A percentile compares a stretch with the other conserved stretches of the same genome.
These are phyloP conservation scores for Lophium mytilinum DNA, from an alignment of 495 filamentous ascomycete species.

Conservation along the genomic window DNA sequence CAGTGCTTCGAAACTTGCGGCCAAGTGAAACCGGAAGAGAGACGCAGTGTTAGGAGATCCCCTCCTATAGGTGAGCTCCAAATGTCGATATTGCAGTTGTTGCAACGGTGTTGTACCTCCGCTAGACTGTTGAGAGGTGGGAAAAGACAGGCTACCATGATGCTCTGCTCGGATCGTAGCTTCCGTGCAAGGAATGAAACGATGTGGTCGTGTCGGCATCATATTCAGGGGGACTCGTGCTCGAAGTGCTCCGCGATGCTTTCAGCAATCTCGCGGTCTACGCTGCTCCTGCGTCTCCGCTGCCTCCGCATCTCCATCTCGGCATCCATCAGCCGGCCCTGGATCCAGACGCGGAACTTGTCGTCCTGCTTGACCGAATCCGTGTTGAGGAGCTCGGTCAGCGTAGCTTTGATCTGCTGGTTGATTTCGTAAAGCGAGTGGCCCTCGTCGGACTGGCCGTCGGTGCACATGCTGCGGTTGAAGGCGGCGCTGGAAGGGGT, in stretches of 20 bases:
- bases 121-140: neutral
- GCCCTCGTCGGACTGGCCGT: constrained; percentile 32
- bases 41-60: no score
- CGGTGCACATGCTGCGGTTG: neutral
- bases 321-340: constrained; percentile 54
- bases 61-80: neutral
- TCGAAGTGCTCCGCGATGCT: constrained; percentile 19
- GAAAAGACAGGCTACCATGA: neutral
- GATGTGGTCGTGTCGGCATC: neutral
- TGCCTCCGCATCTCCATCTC: constrained; percentile 47
- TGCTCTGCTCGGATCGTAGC: no score
- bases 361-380: constrained; percentile 46
- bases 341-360: constrained; percentile 55
- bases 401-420: constrained; percentile 54
- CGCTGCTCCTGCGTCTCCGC: constrained; percentile 26
- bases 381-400: constrained; percentile 61
- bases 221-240: neutral
- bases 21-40: no score
- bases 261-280: constrained; percentile 15
- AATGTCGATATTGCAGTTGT: neutral
- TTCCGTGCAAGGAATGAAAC: no score
- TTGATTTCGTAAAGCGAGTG: constrained; percentile 54
- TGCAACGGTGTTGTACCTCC: no score
- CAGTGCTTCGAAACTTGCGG: no score
- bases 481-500: constrained; percentile 13